Base-by-base conservation (phyloP, 305 asterid species). In the Striga hermonthica region DNA sequence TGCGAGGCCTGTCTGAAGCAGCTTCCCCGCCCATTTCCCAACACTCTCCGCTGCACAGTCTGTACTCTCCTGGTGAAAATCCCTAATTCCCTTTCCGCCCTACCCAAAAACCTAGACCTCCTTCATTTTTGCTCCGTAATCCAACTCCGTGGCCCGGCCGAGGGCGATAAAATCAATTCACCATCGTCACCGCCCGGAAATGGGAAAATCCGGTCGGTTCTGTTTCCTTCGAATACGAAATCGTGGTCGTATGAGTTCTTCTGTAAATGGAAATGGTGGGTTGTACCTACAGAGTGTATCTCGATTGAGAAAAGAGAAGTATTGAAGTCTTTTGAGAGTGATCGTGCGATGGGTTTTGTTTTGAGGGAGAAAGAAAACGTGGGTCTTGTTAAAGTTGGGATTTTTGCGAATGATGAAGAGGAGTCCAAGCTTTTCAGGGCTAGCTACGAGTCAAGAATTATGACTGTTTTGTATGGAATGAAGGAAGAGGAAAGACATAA, bases 71-170 rank as follows among this genome's bases (percentile, higher is more conserved):
- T 89, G 40, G 80, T 84, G 47, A 87, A 84, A 76, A 72, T 84
- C 8, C 91, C 94, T 22, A 75, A 70, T 53, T 45, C 63, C 28
- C 82, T 81, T 54, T 78, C 95, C 1, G 82, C 82, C 60, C 86
- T 89, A 55, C 98, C 98, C 57, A 92, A 89, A 78, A 92, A 92
- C 79, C 84, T 92, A 53, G 98, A 89, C 81, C 96, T 92, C 57
- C 87, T 92, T 45, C 86, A 81, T 72, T 73, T 85, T n/a, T n/a
- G n/a, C 65, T 89, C 92, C 47, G 75, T 80, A n/a, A 61, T 84
- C 55, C 83, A 76, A 28, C 66, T 45, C 55, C 65, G 31, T n/a
- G 61, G 43, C 13, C 66, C 73, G 35, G 4, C 55, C 37, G 7
- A 68, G 68, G 81, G 76, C 44, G 70, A 77, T 41, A 76, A 64